Evolutionary conservation across 495 filamentous ascomycete species (phyloP), one percentile per base, ranked within the genome.

Genomic region (Oleoguttula mirabilis): DNA sequence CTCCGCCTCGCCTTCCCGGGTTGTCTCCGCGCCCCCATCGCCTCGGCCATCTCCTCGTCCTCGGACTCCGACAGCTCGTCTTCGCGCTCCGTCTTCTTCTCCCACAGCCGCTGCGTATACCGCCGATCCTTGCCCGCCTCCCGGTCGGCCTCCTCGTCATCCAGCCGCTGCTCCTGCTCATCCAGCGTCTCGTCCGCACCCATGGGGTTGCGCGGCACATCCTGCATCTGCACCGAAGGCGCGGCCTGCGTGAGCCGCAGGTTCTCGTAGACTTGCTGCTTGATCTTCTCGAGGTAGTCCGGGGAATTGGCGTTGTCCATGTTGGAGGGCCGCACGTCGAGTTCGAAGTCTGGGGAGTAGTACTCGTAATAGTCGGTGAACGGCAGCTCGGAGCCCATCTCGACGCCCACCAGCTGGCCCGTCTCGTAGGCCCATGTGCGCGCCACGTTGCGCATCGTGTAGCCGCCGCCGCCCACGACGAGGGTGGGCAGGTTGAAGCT

Each of bases 281-380:
- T 88, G 62, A 99, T 99, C 66, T 94, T 95, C 50, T 93, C 82
- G 3, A 98, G 72, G 47, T 99, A 99, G 53, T 96, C 90, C 45
- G 67, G 71, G 22, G 83, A 87, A 58, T 99, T 99, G 14, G 88
- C 84, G 53, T 99, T 99, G 58, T 99, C 90, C 90, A 96, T 99
- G 51, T 99, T 99, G 3, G 86, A 94, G 8, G 90, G 74, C 11
- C 86, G 81, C 14, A 99, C 90, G 55, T 96, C 81, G 21, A 99
- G 74, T 59, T 94, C 82, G 58, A 90, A 99, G 55, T 99, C 90
- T 0, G 90, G 90, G 6, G 82, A 88, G 55, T 94, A 99, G 55
- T 99, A 96, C 84, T 95, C 88, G 60, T 99, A 99, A 59, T 96
- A 99, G 55, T 99, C 90, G 42, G 94, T 96, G 59, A 82, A 99